These are phyloP conservation scores for Myrica gale DNA, from an alignment of 306 rosid genomes.

Conservation along the genomic window DNA sequence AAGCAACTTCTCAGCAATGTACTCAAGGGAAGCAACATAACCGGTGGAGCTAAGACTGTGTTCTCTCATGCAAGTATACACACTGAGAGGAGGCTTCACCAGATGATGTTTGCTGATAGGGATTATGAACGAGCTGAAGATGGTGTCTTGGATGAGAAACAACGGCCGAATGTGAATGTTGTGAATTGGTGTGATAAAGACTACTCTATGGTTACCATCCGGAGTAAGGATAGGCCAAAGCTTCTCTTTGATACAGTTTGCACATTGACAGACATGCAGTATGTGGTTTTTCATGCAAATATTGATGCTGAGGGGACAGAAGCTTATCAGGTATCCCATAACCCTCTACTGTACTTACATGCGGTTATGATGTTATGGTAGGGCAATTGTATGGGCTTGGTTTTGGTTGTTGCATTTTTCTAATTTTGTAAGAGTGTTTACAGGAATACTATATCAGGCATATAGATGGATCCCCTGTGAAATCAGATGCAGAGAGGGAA, in stretches of 20 bases:
- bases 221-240: slow-evolving; percentile 80
- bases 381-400: neutral
- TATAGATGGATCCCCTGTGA: slow-evolving; percentile 92
- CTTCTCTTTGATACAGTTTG: slow-evolving; percentile 92
- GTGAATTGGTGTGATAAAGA: slow-evolving; percentile 79
- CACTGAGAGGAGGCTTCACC: slow-evolving; percentile 89
- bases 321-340: slow-evolving; percentile 72
- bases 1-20: slow-evolving; percentile 79
- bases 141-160: slow-evolving; percentile 53
- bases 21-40: slow-evolving; percentile 73
- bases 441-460: slow-evolving; percentile 93
- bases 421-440: slow-evolving; percentile 34
- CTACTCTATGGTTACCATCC: slow-evolving; percentile 80
- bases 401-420: slow-evolving; percentile 25
- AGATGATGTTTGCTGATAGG: slow-evolving; percentile 95
- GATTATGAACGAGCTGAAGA: slow-evolving; percentile 63
- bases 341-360: slow-evolving; percentile 8
- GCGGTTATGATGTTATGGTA: neutral
- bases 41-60: slow-evolving; percentile 68
- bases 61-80: slow-evolving; percentile 70
- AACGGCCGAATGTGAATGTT: slow-evolving; percentile 79
- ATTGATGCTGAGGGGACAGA: slow-evolving; percentile 83
- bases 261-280: slow-evolving; percentile 95
- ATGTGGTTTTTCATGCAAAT: slow-evolving; percentile 89
- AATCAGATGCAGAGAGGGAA: slow-evolving; percentile 94